phyloP scores from a whole-genome alignment of 306 rosid genomes.

The Arachis hypogaea region DNA sequence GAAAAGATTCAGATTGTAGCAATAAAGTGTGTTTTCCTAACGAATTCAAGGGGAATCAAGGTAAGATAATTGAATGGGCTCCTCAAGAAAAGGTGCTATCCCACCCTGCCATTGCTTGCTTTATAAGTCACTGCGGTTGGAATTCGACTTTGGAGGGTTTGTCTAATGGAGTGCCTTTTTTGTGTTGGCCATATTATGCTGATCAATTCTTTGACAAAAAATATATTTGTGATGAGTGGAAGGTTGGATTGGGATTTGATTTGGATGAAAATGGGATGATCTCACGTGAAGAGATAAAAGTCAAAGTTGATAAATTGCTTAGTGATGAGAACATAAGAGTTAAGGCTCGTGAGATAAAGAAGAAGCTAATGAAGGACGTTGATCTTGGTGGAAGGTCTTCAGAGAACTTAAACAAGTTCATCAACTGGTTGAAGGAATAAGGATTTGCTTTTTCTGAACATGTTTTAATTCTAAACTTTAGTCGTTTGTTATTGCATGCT shows the following conservation, averaged over 20 bases:
- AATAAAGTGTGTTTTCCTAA: neutral
- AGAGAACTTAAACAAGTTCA: conserved; percentile 38
- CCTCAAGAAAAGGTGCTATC: conserved; percentile 49
- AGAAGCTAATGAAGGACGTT: neutral
- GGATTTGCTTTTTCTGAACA: neutral
- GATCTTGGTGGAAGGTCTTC: conserved; percentile 39
- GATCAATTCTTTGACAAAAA: conserved; percentile 43
- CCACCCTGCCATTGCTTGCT: conserved; percentile 52
- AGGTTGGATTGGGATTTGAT: conserved; percentile 49
- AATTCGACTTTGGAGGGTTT: conserved; percentile 54
- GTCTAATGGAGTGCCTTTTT: conserved; percentile 48
- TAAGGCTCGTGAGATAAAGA: conserved; percentile 34
- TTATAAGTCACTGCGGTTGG: conserved; percentile 63
- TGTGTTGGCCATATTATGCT: conserved; percentile 58
- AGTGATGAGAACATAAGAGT: conserved; percentile 35
- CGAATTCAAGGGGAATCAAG: conserved; percentile 41
- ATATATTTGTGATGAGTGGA: conserved; percentile 52
- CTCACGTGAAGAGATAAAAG: conserved; percentile 38
- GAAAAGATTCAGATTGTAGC: neutral
- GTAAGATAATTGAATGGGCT: conserved; percentile 46
- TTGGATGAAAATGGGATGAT: conserved; percentile 42
- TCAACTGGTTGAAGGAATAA: conserved; percentile 46
- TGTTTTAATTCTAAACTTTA: neutral
- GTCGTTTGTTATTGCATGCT: too few relatives aligned
- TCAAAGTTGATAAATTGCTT: conserved; percentile 45